Conservation (phyloP, 805 yeast species). For the Yarrowia bubula region DNA sequence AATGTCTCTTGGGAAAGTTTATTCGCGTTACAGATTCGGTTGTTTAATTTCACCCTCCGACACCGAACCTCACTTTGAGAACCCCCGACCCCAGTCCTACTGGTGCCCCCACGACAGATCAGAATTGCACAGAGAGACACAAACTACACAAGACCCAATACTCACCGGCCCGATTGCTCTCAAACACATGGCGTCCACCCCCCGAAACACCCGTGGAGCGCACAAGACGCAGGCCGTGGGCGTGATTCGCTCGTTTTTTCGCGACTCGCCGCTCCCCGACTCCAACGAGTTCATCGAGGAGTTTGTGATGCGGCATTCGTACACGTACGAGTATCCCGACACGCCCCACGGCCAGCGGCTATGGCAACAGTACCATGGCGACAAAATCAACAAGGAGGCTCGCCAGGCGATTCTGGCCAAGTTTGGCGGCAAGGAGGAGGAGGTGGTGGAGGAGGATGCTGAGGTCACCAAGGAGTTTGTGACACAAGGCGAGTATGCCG, state of each 20-base stretch:
- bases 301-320: conserved; percentile 16
- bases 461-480: not conserved
- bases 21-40: conserved; percentile 22
- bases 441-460: not conserved
- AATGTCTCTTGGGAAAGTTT: conserved; percentile 17
- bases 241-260: conserved; percentile 11
- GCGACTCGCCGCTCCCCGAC: not conserved
- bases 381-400: conserved; percentile 1
- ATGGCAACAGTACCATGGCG: conserved; percentile 21
- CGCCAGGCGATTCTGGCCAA: conserved; percentile 14
- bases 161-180: too few relatives aligned
- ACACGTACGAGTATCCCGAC: conserved; percentile 20
- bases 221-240: conserved; percentile 1
- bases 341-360: conserved; percentile 6
- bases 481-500: conserved; percentile 16
- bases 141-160: not conserved
- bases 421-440: conserved; percentile 5
- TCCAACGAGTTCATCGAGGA: conserved; percentile 8
- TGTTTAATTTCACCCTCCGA: conserved; percentile 9
- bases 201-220: not conserved
- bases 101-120: too few relatives aligned
- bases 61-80: not conserved
- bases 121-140: too few relatives aligned
- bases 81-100: too few relatives aligned
- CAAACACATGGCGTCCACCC: not conserved